These are phyloP conservation scores for Solanum chaucha DNA, from an alignment of 257 asterid species.

Conservation along the genomic window DNA sequence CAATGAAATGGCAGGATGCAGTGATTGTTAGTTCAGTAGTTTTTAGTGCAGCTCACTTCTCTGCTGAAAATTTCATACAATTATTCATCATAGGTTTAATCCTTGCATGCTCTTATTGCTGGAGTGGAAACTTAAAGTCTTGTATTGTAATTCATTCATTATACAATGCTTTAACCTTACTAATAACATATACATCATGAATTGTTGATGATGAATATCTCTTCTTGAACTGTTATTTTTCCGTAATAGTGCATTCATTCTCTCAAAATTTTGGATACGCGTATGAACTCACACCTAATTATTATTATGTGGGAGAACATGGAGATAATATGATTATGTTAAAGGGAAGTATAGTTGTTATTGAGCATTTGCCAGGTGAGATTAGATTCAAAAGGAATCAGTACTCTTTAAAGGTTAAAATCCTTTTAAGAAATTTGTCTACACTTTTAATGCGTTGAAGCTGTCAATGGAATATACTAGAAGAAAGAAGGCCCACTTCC, in stretches of 20 bases:
- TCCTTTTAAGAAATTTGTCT: background rate
- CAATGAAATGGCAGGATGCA: constrained; percentile 67
- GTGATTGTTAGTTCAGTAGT: constrained; percentile 51
- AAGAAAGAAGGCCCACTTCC: background rate
- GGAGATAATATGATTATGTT: background rate
- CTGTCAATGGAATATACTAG: background rate
- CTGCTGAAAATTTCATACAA: constrained; percentile 66
- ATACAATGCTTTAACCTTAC: constrained; percentile 59
- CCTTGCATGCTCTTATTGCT: constrained; percentile 72
- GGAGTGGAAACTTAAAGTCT: constrained; percentile 70
- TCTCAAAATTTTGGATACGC: background rate
- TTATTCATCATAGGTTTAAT: constrained; percentile 48
- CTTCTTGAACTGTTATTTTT: background rate
- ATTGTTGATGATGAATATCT: background rate
- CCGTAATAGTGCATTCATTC: background rate
- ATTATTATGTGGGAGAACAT: background rate
- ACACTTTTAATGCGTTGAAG: background rate
- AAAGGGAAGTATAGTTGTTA: background rate
- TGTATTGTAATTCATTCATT: constrained; percentile 54
- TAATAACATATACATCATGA: constrained; percentile 36
- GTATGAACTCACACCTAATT: too few relatives aligned
- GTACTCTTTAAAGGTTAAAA: background rate
- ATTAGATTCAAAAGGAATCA: background rate
- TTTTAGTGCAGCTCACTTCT: constrained; percentile 75
- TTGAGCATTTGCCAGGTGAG: background rate